Conservation (phyloP, 2,329 filamentous ascomycete genomes). For the Ophiostoma himal-ulmi region DNA sequence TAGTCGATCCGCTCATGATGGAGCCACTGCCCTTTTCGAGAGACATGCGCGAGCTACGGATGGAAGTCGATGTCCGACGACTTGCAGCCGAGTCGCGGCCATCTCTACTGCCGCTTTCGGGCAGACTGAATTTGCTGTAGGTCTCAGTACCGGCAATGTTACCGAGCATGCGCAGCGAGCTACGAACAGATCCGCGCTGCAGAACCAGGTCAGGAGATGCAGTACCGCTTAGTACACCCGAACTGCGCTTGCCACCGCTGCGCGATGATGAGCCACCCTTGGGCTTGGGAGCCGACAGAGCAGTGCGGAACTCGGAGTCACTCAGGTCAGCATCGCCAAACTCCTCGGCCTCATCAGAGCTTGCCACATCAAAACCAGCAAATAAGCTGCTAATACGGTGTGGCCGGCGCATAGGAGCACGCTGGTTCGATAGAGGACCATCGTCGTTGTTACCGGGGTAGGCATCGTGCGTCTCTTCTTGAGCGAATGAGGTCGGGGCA, state of each 20-base stretch:
- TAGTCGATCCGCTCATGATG: conserved; percentile 33
- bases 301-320: conserved; percentile 62
- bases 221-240: conserved; percentile 34
- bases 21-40: conserved; percentile 38
- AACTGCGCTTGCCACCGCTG: conserved; percentile 38
- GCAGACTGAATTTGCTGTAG: conserved; percentile 41
- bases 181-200: conserved; percentile 22
- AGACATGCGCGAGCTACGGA: conserved; percentile 32
- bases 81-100: conserved; percentile 26
- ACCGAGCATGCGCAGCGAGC: conserved; percentile 34
- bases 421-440: conserved; percentile 59
- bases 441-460: conserved; percentile 80
- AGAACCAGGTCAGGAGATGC: conserved; percentile 39
- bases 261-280: conserved; percentile 32
- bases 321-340: conserved; percentile 56
- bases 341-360: conserved; percentile 60
- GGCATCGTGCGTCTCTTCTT: conserved; percentile 50
- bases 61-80: conserved; percentile 31
- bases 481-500: conserved; percentile 27
- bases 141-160: conserved; percentile 37
- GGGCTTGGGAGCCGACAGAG: conserved; percentile 57
- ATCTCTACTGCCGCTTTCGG: conserved; percentile 30
- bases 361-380: conserved; percentile 70
- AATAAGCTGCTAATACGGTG: conserved; percentile 80
- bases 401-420: conserved; percentile 59